phyloP scores from a whole-genome alignment of 108 stramenopile species.

The Seminavis robusta region DNA sequence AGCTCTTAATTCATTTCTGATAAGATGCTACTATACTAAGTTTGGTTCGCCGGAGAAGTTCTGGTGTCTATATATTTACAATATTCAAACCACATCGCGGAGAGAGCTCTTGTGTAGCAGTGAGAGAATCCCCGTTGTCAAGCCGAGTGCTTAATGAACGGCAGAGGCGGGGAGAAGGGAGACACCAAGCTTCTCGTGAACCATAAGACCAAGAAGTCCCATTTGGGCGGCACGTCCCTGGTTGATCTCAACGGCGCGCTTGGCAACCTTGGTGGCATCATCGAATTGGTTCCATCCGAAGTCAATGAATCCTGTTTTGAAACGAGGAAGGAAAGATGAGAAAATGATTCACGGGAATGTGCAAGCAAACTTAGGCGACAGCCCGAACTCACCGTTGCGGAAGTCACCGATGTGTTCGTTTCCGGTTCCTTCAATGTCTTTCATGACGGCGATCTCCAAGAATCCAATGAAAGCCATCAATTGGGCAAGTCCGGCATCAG shows the following conservation, averaged over 20 bases:
- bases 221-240: slow-evolving; percentile 80
- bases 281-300: slow-evolving; percentile 61
- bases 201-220: slow-evolving; percentile 80
- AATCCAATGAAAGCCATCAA: slow-evolving; percentile 64
- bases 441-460: slow-evolving; percentile 66
- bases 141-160: no score
- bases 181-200: slow-evolving; percentile 79
- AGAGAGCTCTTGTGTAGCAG: no score
- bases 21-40: no score
- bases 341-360: no score
- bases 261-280: slow-evolving; percentile 47
- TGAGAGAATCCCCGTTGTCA: no score
- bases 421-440: slow-evolving; percentile 54
- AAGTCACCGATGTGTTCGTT: slow-evolving; percentile 79
- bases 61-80: no score
- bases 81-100: no score
- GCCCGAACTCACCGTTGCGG: slow-evolving; percentile 74
- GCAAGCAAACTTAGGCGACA: no score
- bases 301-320: slow-evolving; percentile 55
- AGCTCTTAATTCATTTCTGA: no score
- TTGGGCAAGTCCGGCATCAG: slow-evolving; percentile 50
- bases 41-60: no score
- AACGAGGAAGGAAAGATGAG: no score
- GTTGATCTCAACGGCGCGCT: slow-evolving; percentile 63
- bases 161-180: slow-evolving; percentile 35